Evolutionary conservation across 306 rosid genomes (phyloP).

Genomic region (Cicer yamashitae): DNA sequence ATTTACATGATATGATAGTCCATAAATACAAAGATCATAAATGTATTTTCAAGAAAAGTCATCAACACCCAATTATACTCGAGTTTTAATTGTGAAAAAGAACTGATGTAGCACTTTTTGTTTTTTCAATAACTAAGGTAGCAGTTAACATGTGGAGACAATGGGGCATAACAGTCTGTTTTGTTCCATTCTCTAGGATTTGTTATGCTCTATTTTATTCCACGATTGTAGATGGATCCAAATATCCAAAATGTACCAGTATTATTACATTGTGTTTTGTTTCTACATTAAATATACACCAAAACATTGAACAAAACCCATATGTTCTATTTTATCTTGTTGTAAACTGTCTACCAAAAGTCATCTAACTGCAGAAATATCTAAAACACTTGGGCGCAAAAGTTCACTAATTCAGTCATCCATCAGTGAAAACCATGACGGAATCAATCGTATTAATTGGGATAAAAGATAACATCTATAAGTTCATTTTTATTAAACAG

Average conservation of each 20-base stretch:
- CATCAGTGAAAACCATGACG: slow-evolving; percentile 29
- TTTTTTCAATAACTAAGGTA: background rate
- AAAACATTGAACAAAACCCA: background rate
- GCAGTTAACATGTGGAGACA: background rate
- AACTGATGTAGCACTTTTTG: background rate
- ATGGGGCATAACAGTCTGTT: background rate
- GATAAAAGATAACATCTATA: slow-evolving; percentile 9
- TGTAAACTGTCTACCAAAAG: background rate
- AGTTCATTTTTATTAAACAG: background rate
- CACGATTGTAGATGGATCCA: background rate
- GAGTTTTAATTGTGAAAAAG: background rate
- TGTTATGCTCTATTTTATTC: background rate
- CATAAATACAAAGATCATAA: too few relatives aligned
- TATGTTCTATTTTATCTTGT: background rate
- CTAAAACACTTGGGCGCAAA: slow-evolving; percentile 22
- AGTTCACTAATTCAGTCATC: slow-evolving; percentile 1
- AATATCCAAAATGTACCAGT: background rate
- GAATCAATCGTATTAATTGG: slow-evolving; percentile 20
- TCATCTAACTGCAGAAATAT: slow-evolving; percentile 26
- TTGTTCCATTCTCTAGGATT: background rate
- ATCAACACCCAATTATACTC: slow-evolving; percentile 8
- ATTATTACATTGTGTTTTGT: background rate
- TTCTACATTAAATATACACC: slow-evolving; percentile 11
- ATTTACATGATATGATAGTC: too few relatives aligned
- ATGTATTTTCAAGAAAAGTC: too few relatives aligned